Conservation (phyloP, 2,329 filamentous ascomycete species). For the Penicillium rolfsii region DNA sequence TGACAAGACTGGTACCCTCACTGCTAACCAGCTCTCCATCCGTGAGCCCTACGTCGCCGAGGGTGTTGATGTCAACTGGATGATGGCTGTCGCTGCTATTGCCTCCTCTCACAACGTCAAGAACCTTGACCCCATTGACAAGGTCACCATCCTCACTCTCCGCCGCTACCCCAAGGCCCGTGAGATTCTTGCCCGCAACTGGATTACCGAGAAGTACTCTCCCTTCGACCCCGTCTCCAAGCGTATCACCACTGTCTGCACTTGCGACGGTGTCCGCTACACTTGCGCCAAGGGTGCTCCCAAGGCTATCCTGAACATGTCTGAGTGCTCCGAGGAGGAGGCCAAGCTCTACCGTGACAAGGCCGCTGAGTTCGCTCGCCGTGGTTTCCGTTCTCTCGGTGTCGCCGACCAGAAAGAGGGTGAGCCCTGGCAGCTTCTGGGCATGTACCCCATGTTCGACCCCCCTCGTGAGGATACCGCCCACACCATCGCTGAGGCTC, state of each 20-base stretch:
- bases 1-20: conserved; percentile 77
- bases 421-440: conserved; percentile 72
- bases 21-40: conserved; percentile 66
- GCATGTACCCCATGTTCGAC: conserved; percentile 80
- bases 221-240: conserved; percentile 75
- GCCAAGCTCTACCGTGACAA: conserved; percentile 71
- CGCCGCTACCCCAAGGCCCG: conserved; percentile 77
- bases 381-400: conserved; percentile 80
- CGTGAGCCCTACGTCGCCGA: conserved; percentile 77
- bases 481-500: conserved; percentile 75
- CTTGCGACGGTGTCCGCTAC: conserved; percentile 70
- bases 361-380: conserved; percentile 73
- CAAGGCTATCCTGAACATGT: conserved; percentile 72
- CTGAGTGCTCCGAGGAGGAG: conserved; percentile 67
- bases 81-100: conserved; percentile 78
- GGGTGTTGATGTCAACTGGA: conserved; percentile 79
- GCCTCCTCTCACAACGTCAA: conserved; percentile 79
- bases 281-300: conserved; percentile 77
- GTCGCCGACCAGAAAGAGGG: conserved; percentile 78
- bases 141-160: conserved; percentile 75
- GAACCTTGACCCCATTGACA: conserved; percentile 77
- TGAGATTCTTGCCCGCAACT: conserved; percentile 74
- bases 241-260: conserved; percentile 72
- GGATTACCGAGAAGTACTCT: conserved; percentile 77
- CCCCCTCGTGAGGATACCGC: conserved; percentile 76